Evolutionary conservation across 2,329 filamentous ascomycete genomes (phyloP), one percentile per base, ranked within the genome.

Genomic region (Trichoderma sp.): DNA sequence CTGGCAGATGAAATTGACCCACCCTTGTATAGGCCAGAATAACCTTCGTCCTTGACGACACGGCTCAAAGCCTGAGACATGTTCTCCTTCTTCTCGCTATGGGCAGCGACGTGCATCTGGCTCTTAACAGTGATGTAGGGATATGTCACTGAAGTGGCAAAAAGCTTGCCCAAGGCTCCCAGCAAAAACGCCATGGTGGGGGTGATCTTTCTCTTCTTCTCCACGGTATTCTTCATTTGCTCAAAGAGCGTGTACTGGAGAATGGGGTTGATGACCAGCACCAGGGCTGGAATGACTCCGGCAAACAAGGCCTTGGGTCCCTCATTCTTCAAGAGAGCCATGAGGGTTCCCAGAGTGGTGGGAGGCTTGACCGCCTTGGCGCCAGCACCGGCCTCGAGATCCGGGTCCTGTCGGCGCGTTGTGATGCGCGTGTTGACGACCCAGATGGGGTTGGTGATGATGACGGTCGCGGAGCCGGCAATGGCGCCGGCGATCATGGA

Each of bases 81-180:
- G 76, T 92, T 92, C 83, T 97, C 92, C 82, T 92, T 92, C 74
- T 90, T 90, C n/a, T 88, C 88, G 74, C 90, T 90, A 77, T 90
- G 90, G 73, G 88, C 90, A 32, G 95, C 94, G 73, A 99, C 94
- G 81, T 99, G 96, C 90, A 97, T 97, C 80, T 94, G 90, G 83
- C 94, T 97, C 90, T 99, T 99, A 78, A 99, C 92, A 5, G 96
- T 99, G 81, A 99, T 98, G 81, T 99, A 99, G 12, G 96, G 96
- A 82, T 99, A 99, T 6, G 96, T 99, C 78, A 98, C 93, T 73
- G 87, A 90, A 3, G 96, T 99, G 28, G 96, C 96, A 73, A 98
- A 91, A 74, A 99, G 87, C 88, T 99, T 99, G 82, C 96, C 95
- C 36, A 98, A 80, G 2, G 96, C 96, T 74, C 96, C 96, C 3